These are phyloP conservation scores for Luvunga scandens DNA, from an alignment of 345 rosid genomes.

Conservation along the genomic window DNA sequence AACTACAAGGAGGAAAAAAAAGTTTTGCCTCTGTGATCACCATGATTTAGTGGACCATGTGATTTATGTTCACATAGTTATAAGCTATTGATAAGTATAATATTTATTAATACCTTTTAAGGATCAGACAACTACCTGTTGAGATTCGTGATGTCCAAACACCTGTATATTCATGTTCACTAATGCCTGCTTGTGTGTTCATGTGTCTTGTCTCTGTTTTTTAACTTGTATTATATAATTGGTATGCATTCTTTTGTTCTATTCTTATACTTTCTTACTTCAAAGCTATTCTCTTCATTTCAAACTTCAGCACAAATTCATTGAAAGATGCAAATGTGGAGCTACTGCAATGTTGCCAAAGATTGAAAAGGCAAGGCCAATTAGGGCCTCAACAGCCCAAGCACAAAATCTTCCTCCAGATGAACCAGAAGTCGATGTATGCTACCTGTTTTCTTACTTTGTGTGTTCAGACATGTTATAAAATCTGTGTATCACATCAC, in stretches of 20 bases:
- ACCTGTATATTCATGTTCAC: neutral
- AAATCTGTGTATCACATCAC: neutral
- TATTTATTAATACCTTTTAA: no score
- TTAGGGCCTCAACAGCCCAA: conserved; percentile 64
- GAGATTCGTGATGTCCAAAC: neutral
- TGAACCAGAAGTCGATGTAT: conserved; percentile 42
- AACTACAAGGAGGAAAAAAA: neutral
- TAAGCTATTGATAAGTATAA: neutral
- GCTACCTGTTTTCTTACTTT: conserved; percentile 21
- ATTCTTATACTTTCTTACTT: conserved; percentile 19
- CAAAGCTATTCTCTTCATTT: conserved; percentile 23
- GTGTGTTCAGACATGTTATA: neutral
- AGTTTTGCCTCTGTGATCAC: neutral
- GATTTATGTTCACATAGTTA: neutral
- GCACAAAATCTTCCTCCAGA: conserved; percentile 48
- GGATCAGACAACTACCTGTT: neutral
- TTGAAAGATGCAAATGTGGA: conserved; percentile 85
- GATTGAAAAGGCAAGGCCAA: conserved; percentile 85
- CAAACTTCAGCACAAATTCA: conserved; percentile 78
- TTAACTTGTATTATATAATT: neutral
- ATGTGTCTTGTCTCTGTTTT: neutral
- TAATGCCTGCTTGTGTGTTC: neutral
- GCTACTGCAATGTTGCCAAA: conserved; percentile 89
- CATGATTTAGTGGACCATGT: neutral
- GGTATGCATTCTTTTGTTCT: neutral